Evolutionary conservation across 148 eudicot genomes (phyloP).

Genomic region (Camellia sinensis): DNA sequence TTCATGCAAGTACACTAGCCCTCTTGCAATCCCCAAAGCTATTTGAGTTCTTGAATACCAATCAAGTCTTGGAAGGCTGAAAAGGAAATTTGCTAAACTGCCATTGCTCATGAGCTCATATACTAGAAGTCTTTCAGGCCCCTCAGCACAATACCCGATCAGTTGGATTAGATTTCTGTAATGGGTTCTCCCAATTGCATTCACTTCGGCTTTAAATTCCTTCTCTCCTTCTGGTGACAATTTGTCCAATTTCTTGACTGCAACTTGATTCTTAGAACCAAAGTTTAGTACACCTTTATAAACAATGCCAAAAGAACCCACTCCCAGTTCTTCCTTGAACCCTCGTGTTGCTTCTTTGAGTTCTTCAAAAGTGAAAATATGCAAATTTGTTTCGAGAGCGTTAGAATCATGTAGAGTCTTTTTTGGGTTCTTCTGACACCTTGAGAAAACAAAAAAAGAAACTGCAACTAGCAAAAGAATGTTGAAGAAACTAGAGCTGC

Average conservation of each 20-base stretch:
- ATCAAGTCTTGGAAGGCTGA: slow-evolving; percentile 6
- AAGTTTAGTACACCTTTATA: slow-evolving; percentile 4
- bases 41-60: slow-evolving; percentile 9
- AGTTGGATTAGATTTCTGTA: slow-evolving; percentile 19
- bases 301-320: slow-evolving; percentile 14
- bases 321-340: slow-evolving; percentile 18
- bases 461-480: neutral
- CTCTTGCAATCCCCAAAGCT: slow-evolving; percentile 22
- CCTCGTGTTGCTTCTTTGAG: slow-evolving; percentile 12
- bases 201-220: slow-evolving; percentile 23
- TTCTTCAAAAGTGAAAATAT: slow-evolving; percentile 9
- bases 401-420: neutral
- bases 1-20: slow-evolving; percentile 20
- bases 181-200: slow-evolving; percentile 15
- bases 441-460: neutral
- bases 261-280: neutral
- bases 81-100: slow-evolving; percentile 11
- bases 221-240: slow-evolving; percentile 14
- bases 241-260: slow-evolving; percentile 17
- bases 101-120: slow-evolving; percentile 22
- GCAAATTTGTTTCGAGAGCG: neutral
- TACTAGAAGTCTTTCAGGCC: slow-evolving; percentile 11
- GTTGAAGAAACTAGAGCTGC: neutral
- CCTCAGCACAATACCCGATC: slow-evolving; percentile 19
- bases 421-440: neutral